Percentiles rank a stretch among this genome's conserved stretches.
Evolutionary conservation across 2,329 filamentous ascomycete genomes (phyloP).

Genomic region (Colletotrichum nymphaeae): DNA sequence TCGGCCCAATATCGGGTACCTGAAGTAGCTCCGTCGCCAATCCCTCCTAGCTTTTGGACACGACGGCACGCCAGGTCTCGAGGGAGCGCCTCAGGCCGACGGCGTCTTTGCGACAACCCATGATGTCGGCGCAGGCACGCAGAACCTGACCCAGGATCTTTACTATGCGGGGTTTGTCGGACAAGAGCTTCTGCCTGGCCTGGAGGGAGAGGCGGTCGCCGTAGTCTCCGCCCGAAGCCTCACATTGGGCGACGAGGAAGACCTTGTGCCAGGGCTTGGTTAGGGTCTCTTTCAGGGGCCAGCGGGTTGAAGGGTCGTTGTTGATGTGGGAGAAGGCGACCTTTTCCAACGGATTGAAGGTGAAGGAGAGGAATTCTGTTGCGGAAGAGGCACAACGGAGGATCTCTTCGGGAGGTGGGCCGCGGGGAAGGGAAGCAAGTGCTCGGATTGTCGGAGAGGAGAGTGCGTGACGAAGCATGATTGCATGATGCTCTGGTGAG

Average conservation of each 20-base stretch:
- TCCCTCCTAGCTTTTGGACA: conserved; percentile 80
- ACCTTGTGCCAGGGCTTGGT: conserved; percentile 77
- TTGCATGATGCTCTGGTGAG: conserved; percentile 22
- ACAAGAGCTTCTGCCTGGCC: conserved; percentile 47
- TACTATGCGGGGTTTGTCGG: conserved; percentile 47
- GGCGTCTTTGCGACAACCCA: conserved; percentile 66
- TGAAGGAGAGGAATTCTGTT: conserved; percentile 51
- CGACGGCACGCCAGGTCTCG: conserved; percentile 81
- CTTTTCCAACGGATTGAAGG: conserved; percentile 48
- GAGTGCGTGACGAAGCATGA: conserved; percentile 33
- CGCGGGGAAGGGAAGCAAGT: conserved; percentile 29
- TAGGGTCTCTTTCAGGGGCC: conserved; percentile 53
- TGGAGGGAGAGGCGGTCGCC: conserved; percentile 55
- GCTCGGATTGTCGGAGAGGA: conserved; percentile 28
- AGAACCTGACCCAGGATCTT: conserved; percentile 47
- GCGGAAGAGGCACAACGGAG: conserved; percentile 52
- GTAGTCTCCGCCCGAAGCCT: conserved; percentile 66
- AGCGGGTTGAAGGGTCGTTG: conserved; percentile 50
- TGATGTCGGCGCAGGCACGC: conserved; percentile 52
- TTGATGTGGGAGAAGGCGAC: conserved; percentile 53
- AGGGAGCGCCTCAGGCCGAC: conserved; percentile 75
- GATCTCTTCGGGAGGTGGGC: conserved; percentile 41
- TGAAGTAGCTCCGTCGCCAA: conserved; percentile 82
- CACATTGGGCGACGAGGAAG: conserved; percentile 79
- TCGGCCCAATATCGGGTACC: conserved; percentile 81